A percentile compares a stretch with the other conserved stretches of the same genome.
Conservation (phyloP, 164 flowering plant species). For the grape (Vitis vinifera) region DNA sequence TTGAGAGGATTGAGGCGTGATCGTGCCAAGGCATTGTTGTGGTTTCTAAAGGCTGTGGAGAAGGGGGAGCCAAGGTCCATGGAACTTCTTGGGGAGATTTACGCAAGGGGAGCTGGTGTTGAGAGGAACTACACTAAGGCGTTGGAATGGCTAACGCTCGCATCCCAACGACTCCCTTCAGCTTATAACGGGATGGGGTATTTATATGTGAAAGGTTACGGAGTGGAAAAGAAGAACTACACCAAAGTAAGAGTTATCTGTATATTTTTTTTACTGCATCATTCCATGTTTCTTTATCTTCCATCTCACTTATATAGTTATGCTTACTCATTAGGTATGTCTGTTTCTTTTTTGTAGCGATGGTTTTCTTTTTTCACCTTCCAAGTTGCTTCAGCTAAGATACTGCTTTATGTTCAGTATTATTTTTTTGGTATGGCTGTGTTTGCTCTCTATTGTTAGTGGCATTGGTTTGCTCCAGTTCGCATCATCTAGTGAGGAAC, state of each 20-base stretch:
- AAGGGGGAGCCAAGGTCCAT: slow-evolving; percentile 90
- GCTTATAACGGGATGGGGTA: slow-evolving; percentile 97
- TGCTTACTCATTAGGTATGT: too few species aligned
- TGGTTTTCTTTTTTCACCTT: not conserved
- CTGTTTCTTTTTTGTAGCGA: too few species aligned
- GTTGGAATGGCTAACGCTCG: slow-evolving; percentile 81
- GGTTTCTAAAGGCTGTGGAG: slow-evolving; percentile 92
- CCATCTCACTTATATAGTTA: too few species aligned
- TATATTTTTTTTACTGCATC: not conserved
- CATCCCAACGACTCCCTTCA: slow-evolving; percentile 75
- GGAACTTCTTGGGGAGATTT: slow-evolving; percentile 99
- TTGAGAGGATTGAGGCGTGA: slow-evolving; percentile 91
- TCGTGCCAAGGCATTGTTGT: slow-evolving; percentile 68
- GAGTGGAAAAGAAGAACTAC: slow-evolving; percentile 89
- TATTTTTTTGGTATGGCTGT: not conserved
- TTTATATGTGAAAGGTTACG: slow-evolving; percentile 94
- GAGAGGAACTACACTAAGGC: slow-evolving; percentile 91
- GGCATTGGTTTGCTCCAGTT: not conserved
- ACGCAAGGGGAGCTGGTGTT: slow-evolving; percentile 93
- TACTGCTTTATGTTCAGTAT: not conserved
- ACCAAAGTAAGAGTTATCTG: slow-evolving; percentile 63
- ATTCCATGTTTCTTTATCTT: not conserved
- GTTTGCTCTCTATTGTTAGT: not conserved
- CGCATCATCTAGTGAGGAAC: not conserved
- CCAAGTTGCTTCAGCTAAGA: not conserved